A percentile compares a stretch with the other conserved stretches of the same genome.
phyloP scores from a whole-genome alignment of 1,139 yeast species.

The Suzukiozyma palmioleophila region DNA sequence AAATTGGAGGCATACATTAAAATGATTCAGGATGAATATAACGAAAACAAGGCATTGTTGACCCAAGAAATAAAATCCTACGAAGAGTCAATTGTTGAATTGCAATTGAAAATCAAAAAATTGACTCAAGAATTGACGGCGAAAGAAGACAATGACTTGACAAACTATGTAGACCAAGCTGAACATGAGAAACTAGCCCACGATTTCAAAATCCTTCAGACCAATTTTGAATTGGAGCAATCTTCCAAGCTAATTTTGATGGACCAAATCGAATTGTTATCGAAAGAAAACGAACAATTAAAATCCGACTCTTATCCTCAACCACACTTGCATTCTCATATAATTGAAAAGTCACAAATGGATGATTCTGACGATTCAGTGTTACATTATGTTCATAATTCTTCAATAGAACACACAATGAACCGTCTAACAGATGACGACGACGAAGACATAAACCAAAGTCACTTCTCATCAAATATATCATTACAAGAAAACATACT shows the following conservation, averaged over 20 bases:
- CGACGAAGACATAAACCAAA: conserved; percentile 12
- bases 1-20: conserved; percentile 20
- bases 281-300: conserved; percentile 33
- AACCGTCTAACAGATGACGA: conserved; percentile 22
- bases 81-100: conserved; percentile 28
- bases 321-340: background rate
- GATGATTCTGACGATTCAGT: conserved; percentile 4
- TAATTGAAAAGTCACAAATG: background rate
- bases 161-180: conserved; percentile 9
- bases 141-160: conserved; percentile 9
- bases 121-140: conserved; percentile 21
- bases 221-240: conserved; percentile 43
- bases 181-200: conserved; percentile 30
- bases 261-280: conserved; percentile 50
- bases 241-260: conserved; percentile 50
- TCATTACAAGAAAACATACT: conserved; percentile 15
- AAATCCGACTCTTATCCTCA: conserved; percentile 7
- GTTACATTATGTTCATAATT: conserved; percentile 7
- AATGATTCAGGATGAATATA: conserved; percentile 17
- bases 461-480: conserved; percentile 10
- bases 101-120: conserved; percentile 25
- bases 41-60: conserved; percentile 24
- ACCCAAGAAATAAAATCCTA: conserved; percentile 28
- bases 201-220: conserved; percentile 36
- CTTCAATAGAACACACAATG: conserved; percentile 17